Base-by-base conservation (phyloP, 768 basidiomycete genomes). In the Vishniacozyma victoriae region DNA sequence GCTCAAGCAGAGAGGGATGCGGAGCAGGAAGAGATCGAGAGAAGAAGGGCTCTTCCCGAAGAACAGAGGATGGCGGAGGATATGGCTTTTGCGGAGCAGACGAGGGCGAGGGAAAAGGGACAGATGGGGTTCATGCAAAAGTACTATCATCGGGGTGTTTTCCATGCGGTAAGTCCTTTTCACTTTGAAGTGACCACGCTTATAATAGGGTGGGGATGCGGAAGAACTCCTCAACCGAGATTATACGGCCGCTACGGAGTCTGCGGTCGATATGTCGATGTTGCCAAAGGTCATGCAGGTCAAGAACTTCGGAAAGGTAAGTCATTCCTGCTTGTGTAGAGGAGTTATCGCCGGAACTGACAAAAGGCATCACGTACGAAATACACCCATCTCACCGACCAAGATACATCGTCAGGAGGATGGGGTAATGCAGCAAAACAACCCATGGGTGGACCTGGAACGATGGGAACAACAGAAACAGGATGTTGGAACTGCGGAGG, bases 71-170 rank as follows among this genome's bases (percentile, higher is more conserved):
- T 97, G 71, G 84, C 82, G 71, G 95, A 99, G 70, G 95, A 99
- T 70, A 65, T 92, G 52, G 91, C 87, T 69, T 81, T 77, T 35
- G 92, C 91, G 2, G 79, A 88, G 49, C 82, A 86, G 69, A 74
- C 80, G 25, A 78, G 95, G 47, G 87, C 87, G 45, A 93, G 92
- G 73, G 57, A 59, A 27, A 72, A 95, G 67, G 89, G 87, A 3
- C 79, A 87, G 54, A 86, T 90, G 68, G 87, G 82, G 66, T 97
- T 97, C 74, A 72, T 97, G 54, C 91, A 97, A 71, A 97, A 95
- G 73, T 99, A 95, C 70, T 97, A 90, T 83, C 95, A 99, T 76
- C 96, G 93, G 73, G 95, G 95, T 61, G 95, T 93, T 51, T 99
- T 97, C 77, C 90, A 95, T 71, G 88, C 92, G 80, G 91, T 87